Percentiles rank a stretch among this genome's conserved stretches.
Conservation (phyloP, 768 basidiomycete species). For the Lactarius tabidus region DNA sequence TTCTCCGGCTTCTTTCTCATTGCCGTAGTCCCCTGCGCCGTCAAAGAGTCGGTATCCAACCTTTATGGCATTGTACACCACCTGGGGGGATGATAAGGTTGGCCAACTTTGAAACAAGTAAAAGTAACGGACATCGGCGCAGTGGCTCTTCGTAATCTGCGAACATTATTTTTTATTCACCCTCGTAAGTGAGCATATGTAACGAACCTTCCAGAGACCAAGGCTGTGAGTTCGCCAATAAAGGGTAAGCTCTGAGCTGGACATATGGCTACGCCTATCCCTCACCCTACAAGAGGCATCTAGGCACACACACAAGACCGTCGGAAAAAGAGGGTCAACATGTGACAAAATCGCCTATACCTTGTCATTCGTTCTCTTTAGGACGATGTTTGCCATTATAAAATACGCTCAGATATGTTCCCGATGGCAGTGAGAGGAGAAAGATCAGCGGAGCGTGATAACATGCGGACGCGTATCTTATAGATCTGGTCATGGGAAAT, state of each 20-base stretch:
- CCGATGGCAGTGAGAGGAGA: slow-evolving; percentile 8
- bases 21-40: slow-evolving; percentile 83
- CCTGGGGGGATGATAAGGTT: slow-evolving; percentile 39
- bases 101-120: neutral
- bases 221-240: slow-evolving; percentile 39
- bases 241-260: slow-evolving; percentile 17
- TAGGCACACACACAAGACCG: slow-evolving; percentile 28
- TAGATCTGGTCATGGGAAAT: neutral
- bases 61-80: slow-evolving; percentile 83
- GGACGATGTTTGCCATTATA: slow-evolving; percentile 47
- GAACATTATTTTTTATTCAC: neutral
- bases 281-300: slow-evolving; percentile 74
- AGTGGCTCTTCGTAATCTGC: slow-evolving; percentile 55
- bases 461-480: neutral
- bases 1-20: slow-evolving; percentile 81
- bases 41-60: slow-evolving; percentile 84
- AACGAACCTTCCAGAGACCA: slow-evolving; percentile 64
- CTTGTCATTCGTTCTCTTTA: slow-evolving; percentile 61
- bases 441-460: neutral
- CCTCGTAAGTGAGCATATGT: neutral
- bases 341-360: slow-evolving; percentile 31
- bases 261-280: neutral
- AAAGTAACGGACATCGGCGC: slow-evolving; percentile 47
- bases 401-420: slow-evolving; percentile 22
- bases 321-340: slow-evolving; percentile 8